Conservation (phyloP, 495 filamentous ascomycete genomes). For the Lophiostoma macrostomum region DNA sequence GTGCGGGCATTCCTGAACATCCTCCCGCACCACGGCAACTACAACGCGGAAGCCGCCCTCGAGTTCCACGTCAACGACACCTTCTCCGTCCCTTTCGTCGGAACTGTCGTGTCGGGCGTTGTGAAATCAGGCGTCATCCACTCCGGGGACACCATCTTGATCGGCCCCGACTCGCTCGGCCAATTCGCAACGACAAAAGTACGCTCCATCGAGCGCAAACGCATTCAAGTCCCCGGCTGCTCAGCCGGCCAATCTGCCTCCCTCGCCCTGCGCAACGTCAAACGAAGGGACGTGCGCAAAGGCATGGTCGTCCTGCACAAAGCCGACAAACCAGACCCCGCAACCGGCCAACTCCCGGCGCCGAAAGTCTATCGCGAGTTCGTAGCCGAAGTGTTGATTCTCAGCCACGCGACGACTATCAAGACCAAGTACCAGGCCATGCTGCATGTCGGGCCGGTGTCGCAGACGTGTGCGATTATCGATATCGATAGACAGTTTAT, state of each 20-base stretch:
- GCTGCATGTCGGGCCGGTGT: slow-evolving; percentile 94
- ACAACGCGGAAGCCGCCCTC: slow-evolving; percentile 81
- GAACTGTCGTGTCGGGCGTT: slow-evolving; percentile 92
- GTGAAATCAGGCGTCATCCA: slow-evolving; percentile 87
- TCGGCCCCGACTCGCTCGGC: slow-evolving; percentile 89
- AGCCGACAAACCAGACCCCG: slow-evolving; percentile 52
- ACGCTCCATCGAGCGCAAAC: slow-evolving; percentile 91
- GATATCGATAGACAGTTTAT: slow-evolving; percentile 97
- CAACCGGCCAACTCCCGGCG: slow-evolving; percentile 36
- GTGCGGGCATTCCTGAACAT: slow-evolving; percentile 94
- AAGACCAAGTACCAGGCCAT: slow-evolving; percentile 97
- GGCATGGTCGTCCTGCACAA: slow-evolving; percentile 97
- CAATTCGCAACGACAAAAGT: slow-evolving; percentile 89
- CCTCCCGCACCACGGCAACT: slow-evolving; percentile 90
- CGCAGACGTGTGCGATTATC: slow-evolving; percentile 94
- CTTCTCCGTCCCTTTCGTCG: slow-evolving; percentile 97
- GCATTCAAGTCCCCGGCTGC: slow-evolving; percentile 83
- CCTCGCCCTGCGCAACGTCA: slow-evolving; percentile 81
- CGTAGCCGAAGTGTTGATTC: slow-evolving; percentile 90
- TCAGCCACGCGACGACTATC: slow-evolving; percentile 97
- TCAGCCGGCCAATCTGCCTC: slow-evolving; percentile 90
- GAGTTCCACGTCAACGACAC: slow-evolving; percentile 97
- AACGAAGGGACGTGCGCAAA: slow-evolving; percentile 92
- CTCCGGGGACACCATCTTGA: slow-evolving; percentile 80
- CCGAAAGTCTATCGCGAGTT: slow-evolving; percentile 88